Evolutionary conservation across 768 basidiomycete genomes (phyloP).

Genomic region (Ramaria rubella): DNA sequence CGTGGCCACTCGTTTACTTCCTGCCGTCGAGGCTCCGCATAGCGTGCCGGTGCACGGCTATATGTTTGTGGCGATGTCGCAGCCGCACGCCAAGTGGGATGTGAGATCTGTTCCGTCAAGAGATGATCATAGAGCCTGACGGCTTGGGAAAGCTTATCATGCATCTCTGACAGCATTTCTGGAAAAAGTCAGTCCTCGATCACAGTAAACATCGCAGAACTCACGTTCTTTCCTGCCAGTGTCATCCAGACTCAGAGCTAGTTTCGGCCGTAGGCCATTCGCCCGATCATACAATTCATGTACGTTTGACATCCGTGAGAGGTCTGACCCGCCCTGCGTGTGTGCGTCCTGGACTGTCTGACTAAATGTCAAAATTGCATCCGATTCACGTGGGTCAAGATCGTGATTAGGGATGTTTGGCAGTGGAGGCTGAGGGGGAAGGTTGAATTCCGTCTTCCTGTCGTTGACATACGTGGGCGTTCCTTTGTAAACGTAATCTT

Average conservation of each 20-base stretch:
- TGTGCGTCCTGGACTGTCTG: slow-evolving; percentile 85
- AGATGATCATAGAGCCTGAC: slow-evolving; percentile 88
- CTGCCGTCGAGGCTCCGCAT: slow-evolving; percentile 23
- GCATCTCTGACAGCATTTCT: slow-evolving; percentile 92
- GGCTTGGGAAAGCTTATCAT: slow-evolving; percentile 86
- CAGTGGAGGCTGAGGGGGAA: slow-evolving; percentile 25
- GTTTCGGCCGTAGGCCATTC: slow-evolving; percentile 66
- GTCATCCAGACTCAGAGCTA: slow-evolving; percentile 80
- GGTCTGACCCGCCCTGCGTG: slow-evolving; percentile 67
- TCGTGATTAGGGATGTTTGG: slow-evolving; percentile 66
- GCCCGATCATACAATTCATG: slow-evolving; percentile 83
- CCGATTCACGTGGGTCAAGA: slow-evolving; percentile 72
- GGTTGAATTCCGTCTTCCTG: neutral
- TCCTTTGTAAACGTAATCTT: slow-evolving; percentile 29
- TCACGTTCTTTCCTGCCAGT: slow-evolving; percentile 78
- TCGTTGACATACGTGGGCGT: slow-evolving; percentile 11
- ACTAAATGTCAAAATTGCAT: slow-evolving; percentile 84
- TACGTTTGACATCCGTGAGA: slow-evolving; percentile 77
- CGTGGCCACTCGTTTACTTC: slow-evolving; percentile 14
- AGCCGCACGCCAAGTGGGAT: slow-evolving; percentile 47
- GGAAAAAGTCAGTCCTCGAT: neutral
- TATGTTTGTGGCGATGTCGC: slow-evolving; percentile 12
- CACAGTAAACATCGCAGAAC: slow-evolving; percentile 20
- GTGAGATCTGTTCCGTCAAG: slow-evolving; percentile 74
- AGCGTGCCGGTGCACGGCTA: slow-evolving; percentile 27